Evolutionary conservation across 1,284 basidiomycete species (phyloP), one percentile per base, ranked within the genome.

Genomic region (Coriolopsis trogii): DNA sequence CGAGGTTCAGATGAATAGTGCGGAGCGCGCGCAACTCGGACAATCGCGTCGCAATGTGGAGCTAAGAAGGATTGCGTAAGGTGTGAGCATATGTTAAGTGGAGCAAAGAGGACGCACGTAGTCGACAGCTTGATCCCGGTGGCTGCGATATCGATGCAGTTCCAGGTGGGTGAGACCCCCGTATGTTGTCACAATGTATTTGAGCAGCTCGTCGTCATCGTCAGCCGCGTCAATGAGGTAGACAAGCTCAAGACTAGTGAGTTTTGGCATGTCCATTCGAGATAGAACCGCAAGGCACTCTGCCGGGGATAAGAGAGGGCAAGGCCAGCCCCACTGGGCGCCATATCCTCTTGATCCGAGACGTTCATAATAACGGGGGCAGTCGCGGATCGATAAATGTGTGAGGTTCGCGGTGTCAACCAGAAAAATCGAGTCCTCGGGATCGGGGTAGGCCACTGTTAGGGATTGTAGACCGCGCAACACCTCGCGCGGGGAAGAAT

Each of bases 391-490:
- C 3, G 47, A 49, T 10, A 49, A 20, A 13, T 23, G 29, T 2
- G 7, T 28, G 33, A 42, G 39, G 16, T n/a, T 6, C 20, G 25
- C n/a, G 18, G n/a, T n/a, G 16, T 20, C 3, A 13, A 37, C 13
- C 13, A 33, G 25, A 25, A 49, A 42, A 26, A 49, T 49, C 6
- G 24, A 23, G 33, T 49, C 47, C 18, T 49, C 31, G 10, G 40
- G 40, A 15, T 49, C 40, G 8, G 47, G 47, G 18, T 49, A 41
- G 6, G 47, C 39, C 7, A 42, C 10, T 2, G 28, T 37, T 1
- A 49, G 40, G 2, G 47, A 41, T 3, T 20, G n/a, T 3, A 49
- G 39, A 9, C 2, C 23, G n/a, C 15, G n/a, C 6, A 16, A 7
- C 13, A 18, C 24, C 13, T 26, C 13, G 18, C 4, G 25, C 8